Percentiles rank a stretch among this genome's conserved stretches.
These are phyloP conservation scores for Dioscorea zingiberensis DNA, from an alignment of 106 monocot species.

Conservation along the genomic window DNA sequence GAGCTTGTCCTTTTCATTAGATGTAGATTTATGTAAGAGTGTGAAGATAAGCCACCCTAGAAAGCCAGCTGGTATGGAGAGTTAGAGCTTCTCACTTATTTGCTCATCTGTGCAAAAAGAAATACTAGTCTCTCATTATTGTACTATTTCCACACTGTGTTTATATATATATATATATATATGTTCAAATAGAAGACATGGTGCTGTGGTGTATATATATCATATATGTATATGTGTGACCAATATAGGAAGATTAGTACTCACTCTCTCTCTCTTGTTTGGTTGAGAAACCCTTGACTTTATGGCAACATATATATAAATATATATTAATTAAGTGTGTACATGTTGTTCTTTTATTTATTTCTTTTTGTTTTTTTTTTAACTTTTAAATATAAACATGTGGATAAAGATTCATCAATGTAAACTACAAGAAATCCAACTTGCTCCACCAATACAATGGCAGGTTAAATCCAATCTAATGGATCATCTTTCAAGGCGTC, in stretches of 20 bases:
- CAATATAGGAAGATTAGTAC: too few species aligned
- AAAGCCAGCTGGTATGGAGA: constrained; percentile 26
- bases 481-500: too few species aligned
- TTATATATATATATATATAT: background rate
- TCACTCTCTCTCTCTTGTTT: background rate
- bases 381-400: too few species aligned
- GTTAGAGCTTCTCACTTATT: constrained; percentile 4
- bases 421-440: too few species aligned
- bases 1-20: constrained; percentile 54
- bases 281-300: background rate
- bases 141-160: background rate
- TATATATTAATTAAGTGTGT: too few species aligned
- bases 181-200: background rate
- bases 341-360: too few species aligned
- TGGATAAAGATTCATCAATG: too few species aligned
- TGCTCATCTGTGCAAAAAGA: background rate
- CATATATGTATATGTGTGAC: background rate
- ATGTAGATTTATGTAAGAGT: constrained; percentile 16
- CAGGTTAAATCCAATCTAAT: too few species aligned
- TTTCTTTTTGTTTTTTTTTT: background rate
- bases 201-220: background rate
- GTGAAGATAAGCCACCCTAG: constrained; percentile 13
- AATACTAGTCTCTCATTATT: background rate
- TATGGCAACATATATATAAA: background rate
- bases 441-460: too few species aligned